These are phyloP conservation scores for Silene uniflora DNA, from an alignment of 148 eudicot species.

Conservation along the genomic window DNA sequence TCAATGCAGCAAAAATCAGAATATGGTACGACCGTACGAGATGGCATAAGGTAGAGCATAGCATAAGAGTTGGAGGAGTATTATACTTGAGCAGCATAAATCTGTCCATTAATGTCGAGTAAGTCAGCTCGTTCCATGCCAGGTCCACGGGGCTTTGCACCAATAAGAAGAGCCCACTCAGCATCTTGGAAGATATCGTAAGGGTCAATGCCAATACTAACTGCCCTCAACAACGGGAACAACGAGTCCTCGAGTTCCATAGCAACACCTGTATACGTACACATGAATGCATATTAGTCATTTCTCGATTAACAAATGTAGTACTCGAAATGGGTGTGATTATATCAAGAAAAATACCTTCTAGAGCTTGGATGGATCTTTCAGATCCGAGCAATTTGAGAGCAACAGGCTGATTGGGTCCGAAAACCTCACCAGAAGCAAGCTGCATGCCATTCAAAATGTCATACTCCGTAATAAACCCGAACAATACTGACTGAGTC, in stretches of 20 bases:
- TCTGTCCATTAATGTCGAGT: constrained; percentile 87
- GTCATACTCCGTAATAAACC: no score
- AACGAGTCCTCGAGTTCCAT: constrained; percentile 98
- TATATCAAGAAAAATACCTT: background rate
- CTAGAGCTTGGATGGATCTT: constrained; percentile 6
- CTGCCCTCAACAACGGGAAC: constrained; percentile 84
- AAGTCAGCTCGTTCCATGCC: constrained; percentile 97
- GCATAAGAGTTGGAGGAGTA: background rate
- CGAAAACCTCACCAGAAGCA: constrained; percentile 93
- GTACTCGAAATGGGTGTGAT: no score
- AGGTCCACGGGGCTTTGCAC: constrained; percentile 99
- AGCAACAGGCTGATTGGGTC: constrained; percentile 81
- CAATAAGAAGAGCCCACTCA: constrained; percentile 97
- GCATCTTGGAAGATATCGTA: constrained; percentile 88
- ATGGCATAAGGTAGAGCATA: background rate
- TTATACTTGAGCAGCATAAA: constrained; percentile 83
- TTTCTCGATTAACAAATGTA: no score
- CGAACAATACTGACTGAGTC: no score
- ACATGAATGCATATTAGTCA: background rate
- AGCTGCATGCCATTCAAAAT: constrained; percentile 39
- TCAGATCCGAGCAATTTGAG: constrained; percentile 38
- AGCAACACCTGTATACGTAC: constrained; percentile 66
- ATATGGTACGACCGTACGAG: background rate
- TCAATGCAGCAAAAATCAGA: constrained; percentile 11
- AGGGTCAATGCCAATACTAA: constrained; percentile 88